phyloP scores from a whole-genome alignment of 441 rosid genomes.

The Arabidopsis lyrata region DNA sequence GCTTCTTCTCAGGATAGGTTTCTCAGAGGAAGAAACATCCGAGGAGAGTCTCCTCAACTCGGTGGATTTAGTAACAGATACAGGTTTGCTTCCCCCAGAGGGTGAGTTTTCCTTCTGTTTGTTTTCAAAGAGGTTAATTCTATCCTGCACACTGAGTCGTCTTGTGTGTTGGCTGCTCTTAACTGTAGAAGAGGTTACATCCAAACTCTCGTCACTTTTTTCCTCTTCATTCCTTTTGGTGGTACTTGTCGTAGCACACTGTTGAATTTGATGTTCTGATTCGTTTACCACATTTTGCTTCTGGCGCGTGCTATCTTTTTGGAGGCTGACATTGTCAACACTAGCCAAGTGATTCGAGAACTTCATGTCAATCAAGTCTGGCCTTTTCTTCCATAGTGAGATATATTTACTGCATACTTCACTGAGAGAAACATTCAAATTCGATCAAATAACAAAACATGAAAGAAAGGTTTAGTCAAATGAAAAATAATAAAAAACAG shows the following conservation, averaged over 20 bases:
- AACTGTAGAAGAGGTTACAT: constrained; percentile 51
- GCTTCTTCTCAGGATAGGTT: constrained; percentile 85
- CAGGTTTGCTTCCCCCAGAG: constrained; percentile 66
- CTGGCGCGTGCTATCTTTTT: constrained; percentile 39
- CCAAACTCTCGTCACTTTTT: constrained; percentile 53
- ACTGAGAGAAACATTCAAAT: constrained; percentile 80
- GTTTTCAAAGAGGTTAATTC: constrained; percentile 92
- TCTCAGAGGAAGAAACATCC: constrained; percentile 74
- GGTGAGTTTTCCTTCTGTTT: constrained; percentile 82
- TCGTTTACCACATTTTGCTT: constrained; percentile 50
- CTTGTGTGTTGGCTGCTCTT: constrained; percentile 59
- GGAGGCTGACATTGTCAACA: constrained; percentile 50
- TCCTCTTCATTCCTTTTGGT: constrained; percentile 52
- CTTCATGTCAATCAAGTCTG: constrained; percentile 61
- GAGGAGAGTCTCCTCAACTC: constrained; percentile 87
- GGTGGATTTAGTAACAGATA: constrained; percentile 58
- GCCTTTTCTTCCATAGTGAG: constrained; percentile 76
- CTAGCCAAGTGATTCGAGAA: constrained; percentile 52
- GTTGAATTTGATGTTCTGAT: constrained; percentile 31
- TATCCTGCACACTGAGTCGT: constrained; percentile 95
- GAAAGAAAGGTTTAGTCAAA: constrained; percentile 14
- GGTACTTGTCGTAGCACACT: constrained; percentile 23
- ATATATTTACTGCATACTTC: constrained; percentile 83
- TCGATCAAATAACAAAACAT: constrained; percentile 50
- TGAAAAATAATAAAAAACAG: not conserved